These are phyloP conservation scores for Rhizomucor miehei DNA, from an alignment of 371 early-diverging fungal species.

Conservation along the genomic window DNA sequence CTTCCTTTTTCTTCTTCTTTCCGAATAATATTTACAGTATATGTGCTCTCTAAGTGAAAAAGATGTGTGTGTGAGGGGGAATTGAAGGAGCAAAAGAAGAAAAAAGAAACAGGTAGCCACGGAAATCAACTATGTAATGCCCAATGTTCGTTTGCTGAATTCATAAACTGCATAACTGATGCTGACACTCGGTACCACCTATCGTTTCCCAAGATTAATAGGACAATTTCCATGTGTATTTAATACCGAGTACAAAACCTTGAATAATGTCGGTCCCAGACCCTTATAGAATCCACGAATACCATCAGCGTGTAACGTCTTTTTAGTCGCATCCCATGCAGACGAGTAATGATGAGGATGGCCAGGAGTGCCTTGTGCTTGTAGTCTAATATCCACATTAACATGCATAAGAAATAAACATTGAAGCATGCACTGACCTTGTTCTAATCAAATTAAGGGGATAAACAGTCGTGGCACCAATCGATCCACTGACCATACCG, in stretches of 20 bases:
- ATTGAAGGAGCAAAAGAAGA: neutral
- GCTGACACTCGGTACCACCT: conserved; percentile 67
- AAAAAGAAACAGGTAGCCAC: neutral
- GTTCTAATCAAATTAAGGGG: conserved; percentile 74
- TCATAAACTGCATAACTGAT: conserved; percentile 67
- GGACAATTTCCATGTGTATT: conserved; percentile 16
- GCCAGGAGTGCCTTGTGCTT: conserved; percentile 81
- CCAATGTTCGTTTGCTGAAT: conserved; percentile 43
- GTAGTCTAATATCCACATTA: conserved; percentile 49
- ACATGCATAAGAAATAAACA: neutral
- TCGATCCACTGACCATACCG: conserved; percentile 74
- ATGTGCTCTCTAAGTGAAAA: conserved; percentile 6
- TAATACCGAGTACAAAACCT: too few relatives aligned
- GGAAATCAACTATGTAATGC: conserved; percentile 8
- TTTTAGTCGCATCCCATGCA: conserved; percentile 67
- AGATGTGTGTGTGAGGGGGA: conserved; percentile 1
- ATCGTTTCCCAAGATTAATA: neutral
- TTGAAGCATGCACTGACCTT: conserved; percentile 42
- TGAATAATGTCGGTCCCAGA: conserved; percentile 72
- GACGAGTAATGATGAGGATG: conserved; percentile 71
- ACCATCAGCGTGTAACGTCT: conserved; percentile 75
- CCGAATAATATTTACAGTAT: conserved; percentile 10
- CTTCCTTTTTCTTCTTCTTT: too few relatives aligned
- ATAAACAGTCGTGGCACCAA: conserved; percentile 76
- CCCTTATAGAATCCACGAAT: conserved; percentile 87